Base-by-base conservation (phyloP, 2,329 filamentous ascomycete genomes). In the Tolypocladium paradoxum region DNA sequence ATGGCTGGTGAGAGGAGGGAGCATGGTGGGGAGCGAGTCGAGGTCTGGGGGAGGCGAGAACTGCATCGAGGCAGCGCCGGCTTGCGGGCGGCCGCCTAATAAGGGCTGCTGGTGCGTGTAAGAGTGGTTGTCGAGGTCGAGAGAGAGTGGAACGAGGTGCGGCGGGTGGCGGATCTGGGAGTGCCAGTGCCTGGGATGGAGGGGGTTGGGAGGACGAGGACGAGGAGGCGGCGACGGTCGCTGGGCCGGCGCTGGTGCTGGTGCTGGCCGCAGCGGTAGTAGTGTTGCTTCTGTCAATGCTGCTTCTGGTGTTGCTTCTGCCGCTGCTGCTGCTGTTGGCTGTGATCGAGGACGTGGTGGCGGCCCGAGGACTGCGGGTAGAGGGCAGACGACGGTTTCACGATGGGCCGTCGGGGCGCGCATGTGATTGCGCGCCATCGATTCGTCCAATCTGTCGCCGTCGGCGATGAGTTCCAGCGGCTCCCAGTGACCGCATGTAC, bases 21-120 rank as follows among this genome's bases (percentile, higher is more conserved):
- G 55, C n/a, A 62, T 58, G 40, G 59, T 58, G 48, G 61, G 57
- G 48, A 65, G 62, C 36, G 63, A 57, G 57, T 65, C 61, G 55
- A 65, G 58, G 20, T 57, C 56, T 14, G 50, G 51, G 37, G 54
- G 56, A 27, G 54, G 46, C 52, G 58, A 55, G 37, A 63, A 59
- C 18, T 65, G 60, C 56, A 68, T 64, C 43, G 53, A 50, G 40
- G 43, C 18, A 58, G 56, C 36, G 58, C 52, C 16, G 51, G 18
- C 43, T 46, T 11, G 43, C 16, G 27, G 43, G 8, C 18, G 27
- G 27, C 24, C 43, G 43, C 20, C 43, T 31, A 4, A 4, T 4
- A 18, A 46, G 27, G 43, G 43, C 27, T 31, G 43, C 18, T 11
- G 24, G 16, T 18, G 40, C 22, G 14, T 18, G 40, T 6, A 8